Percentiles rank a stretch among this genome's conserved stretches.
These are phyloP conservation scores for Claviceps sp. DNA, from an alignment of 2,329 filamentous ascomycete genomes.

Conservation along the genomic window DNA sequence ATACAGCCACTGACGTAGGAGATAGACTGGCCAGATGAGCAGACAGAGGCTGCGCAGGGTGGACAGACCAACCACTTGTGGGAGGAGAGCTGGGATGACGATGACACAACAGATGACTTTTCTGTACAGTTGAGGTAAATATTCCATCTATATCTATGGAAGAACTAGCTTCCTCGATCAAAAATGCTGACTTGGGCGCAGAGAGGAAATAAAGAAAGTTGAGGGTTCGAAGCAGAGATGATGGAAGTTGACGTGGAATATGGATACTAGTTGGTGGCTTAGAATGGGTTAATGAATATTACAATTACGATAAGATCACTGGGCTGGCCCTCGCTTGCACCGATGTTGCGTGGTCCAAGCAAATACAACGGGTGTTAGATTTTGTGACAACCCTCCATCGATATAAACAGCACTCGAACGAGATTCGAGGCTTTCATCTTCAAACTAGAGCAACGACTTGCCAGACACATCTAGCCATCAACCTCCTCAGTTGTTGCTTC, in stretches of 20 bases:
- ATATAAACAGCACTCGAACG: neutral
- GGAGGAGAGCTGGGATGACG: constrained; percentile 99
- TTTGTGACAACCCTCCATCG: neutral
- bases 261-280: neutral
- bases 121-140: constrained; percentile 83
- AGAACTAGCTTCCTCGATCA: no score
- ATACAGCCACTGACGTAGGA: neutral
- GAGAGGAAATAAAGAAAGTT: constrained; percentile 91
- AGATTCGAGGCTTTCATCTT: no score
- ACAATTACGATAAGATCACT: neutral
- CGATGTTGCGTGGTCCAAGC: neutral
- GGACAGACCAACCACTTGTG: constrained; percentile 69
- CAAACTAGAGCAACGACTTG: constrained; percentile 1
- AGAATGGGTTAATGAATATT: neutral
- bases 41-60: constrained; percentile 66
- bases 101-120: constrained; percentile 94
- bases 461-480: constrained; percentile 2
- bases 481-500: constrained; percentile 10
- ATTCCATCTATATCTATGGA: neutral
- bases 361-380: neutral
- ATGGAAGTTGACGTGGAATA: neutral
- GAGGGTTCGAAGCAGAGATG: constrained; percentile 57
- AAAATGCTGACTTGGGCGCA: constrained; percentile 20
- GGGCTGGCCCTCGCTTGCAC: neutral
- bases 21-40: constrained; percentile 83